Base-by-base conservation (phyloP, 257 asterid genomes). In the Dorcoceras hygrometricum region DNA sequence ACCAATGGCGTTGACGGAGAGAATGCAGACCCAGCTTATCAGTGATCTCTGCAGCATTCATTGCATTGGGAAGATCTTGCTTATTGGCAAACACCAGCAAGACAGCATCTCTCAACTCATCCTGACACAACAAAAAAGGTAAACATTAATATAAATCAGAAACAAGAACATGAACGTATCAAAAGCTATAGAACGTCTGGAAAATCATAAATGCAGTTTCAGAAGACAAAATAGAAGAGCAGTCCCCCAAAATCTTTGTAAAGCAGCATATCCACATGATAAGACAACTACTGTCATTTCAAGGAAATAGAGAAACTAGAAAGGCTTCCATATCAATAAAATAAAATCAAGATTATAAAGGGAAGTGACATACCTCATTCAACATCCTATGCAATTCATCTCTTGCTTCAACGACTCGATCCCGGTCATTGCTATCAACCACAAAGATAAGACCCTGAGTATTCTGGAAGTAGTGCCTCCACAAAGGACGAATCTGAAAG, bases 391-490 rank as follows among this genome's bases (percentile, higher is more conserved):
- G 83, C 54, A 79, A 67, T 70, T 78, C 82, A 74, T 78, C 82
- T 65, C 79, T 78, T 24, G 82, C 82, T 71, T 78, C 82, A 43
- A 78, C 82, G 55, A 78, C 79, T 25, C 82, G 77, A 32, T 78
- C 82, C 64, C 82, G 71, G 57, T 78, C 83, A 57, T 79, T 79
- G 78, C 83, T 79, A 60, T 79, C 83, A 57, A 79, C 80, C 57
- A 79, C 83, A 71, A 79, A 79, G 26, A 79, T 75, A 29, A 79
- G 80, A 57, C 83, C 83, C 68, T 79, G 83, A 8, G 82, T 78
- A 65, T 78, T 78, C 65, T 78, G 82, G 64, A 78, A 78, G 68
- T 78, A 78, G 72, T 78, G 83, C 77, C 83, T 79, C 83, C 83
- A 79, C 72, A 79, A 61, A 51, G 83, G 83, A 71, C 83, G 83